Base-by-base conservation (phyloP, 2,329 filamentous ascomycete species). In the Cyclaneusma minus region DNA sequence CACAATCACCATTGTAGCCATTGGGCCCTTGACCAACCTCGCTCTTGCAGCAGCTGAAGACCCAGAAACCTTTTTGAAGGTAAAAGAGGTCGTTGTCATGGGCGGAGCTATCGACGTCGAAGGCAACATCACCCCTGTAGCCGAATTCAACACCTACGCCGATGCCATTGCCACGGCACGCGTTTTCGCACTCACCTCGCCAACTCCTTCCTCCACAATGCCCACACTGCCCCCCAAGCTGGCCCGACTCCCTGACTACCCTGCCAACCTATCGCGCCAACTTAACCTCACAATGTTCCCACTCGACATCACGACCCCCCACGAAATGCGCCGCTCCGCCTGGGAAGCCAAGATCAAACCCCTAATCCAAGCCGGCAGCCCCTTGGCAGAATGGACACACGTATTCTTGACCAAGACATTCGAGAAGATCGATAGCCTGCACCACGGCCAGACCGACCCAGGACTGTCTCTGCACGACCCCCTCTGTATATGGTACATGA, bases 91-190 rank as follows among this genome's bases (percentile, higher is more conserved):
- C 3, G 76, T 93, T 4, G 80, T 94, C 24, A 98, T 98, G 89
- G 89, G 87, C 32, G 89, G 89, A 32, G 75, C 81, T 13, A 67
- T 98, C 28, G 63, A 79, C 32, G 56, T 72, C 22, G 65, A 73
- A 26, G 89, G 89, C 39, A 98, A 98, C 50, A 72, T 81, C 44
- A 74, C 71, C 23, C 87, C 89, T 2, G 68, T 77, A 8, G 83
- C 81, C 35, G 89, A 98, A 50, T 98, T 98, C 66, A 98, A 98
- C 58, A 79, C 78, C 30, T 92, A 83, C 45, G 85, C 89, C 31
- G 91, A 98, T 48, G 63, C 79, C 12, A 64, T 81, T 21, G 79
- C 81, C 15, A 69, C 79, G 1, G 80, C 81, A 7, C 65, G 79
- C 9, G 66, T 89, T 11, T 85, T 76, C 44, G 78, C 81, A 5